Evolutionary conservation across 192 early-diverging fungal genomes (phyloP), one percentile per base, ranked within the genome.

Genomic region (Linderina pennispora): DNA sequence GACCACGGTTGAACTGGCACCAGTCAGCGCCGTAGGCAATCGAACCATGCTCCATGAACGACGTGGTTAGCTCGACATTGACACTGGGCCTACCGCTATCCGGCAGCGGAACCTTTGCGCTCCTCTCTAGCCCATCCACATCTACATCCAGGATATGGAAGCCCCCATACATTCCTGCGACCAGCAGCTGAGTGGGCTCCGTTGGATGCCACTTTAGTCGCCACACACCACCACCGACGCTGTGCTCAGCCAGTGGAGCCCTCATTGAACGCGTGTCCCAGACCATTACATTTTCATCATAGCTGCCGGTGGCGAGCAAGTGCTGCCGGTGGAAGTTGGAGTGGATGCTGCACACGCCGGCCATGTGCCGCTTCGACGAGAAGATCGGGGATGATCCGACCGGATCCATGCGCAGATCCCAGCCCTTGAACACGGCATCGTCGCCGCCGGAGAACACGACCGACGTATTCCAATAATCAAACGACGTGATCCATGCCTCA

Each of bases 401-500:
- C 1, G 55, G 45, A 15, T 73, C 77, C 36, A 70, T 74, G 1
- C 95, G 73, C 21, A 69, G 48, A 64, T 98, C 95, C 93, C 93
- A 98, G 10, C 80, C 81, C 65, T 90, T 94, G 21, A 96, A 77
- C 9, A 71, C 50, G 24, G 79, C 80, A 54, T 98, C 95, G 63
- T 98, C 95, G 8, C 84, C 95, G 7, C 92, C 67, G 0, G 61
- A 55, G 19, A 83, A 98, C 8, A 98, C 62, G 0, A 82, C 35
- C 18, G 74, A 62, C 0, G 84, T 50, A 32, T 84, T 68, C 79
- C 86, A 89, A 43, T 88, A 86, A 62, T 98, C 81, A 56, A 88
- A 97, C n/a, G 83, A 81, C 5, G 80, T 76, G 36, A 90, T 91
- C 96, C 96, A 98, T 9, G 94, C 92, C 54, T 97, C 94, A 26